These are phyloP conservation scores for Perilla frutescens DNA, from an alignment of 257 asterid genomes.

Conservation along the genomic window DNA sequence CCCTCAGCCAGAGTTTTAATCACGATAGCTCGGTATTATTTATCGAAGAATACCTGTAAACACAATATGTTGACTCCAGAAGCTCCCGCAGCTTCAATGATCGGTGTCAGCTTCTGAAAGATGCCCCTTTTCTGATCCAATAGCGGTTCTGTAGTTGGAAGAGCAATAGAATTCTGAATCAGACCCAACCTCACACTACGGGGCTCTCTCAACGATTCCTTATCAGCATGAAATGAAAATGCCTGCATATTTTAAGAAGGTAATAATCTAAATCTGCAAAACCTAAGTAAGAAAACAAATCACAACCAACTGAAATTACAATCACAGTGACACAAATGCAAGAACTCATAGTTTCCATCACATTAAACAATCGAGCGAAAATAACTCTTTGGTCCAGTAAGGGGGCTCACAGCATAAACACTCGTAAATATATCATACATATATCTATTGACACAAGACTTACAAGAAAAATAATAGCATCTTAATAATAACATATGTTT, in stretches of 20 bases:
- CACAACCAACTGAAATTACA: slow-evolving; percentile 12
- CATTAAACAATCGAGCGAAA: slow-evolving; percentile 21
- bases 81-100: slow-evolving; percentile 88
- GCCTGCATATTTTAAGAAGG: slow-evolving; percentile 50
- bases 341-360: slow-evolving; percentile 12
- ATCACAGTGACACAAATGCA: not conserved
- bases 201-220: slow-evolving; percentile 78
- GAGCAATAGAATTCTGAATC: slow-evolving; percentile 79
- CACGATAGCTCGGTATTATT: slow-evolving; percentile 19
- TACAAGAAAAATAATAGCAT: not conserved
- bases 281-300: not conserved
- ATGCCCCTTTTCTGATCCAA: slow-evolving; percentile 75
- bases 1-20: not conserved
- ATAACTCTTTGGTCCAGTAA: not conserved
- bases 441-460: not conserved
- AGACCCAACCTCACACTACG: slow-evolving; percentile 86
- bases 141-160: slow-evolving; percentile 76
- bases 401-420: not conserved
- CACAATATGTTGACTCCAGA: slow-evolving; percentile 89
- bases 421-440: not conserved
- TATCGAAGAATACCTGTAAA: slow-evolving; percentile 67
- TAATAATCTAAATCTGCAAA: slow-evolving; percentile 4
- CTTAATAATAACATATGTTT: too few species aligned
- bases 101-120: slow-evolving; percentile 72
- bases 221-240: slow-evolving; percentile 72